Percentiles rank a stretch among this genome's conserved stretches.
Conservation (phyloP, 768 basidiomycete genomes). For the Russula brevipes region DNA sequence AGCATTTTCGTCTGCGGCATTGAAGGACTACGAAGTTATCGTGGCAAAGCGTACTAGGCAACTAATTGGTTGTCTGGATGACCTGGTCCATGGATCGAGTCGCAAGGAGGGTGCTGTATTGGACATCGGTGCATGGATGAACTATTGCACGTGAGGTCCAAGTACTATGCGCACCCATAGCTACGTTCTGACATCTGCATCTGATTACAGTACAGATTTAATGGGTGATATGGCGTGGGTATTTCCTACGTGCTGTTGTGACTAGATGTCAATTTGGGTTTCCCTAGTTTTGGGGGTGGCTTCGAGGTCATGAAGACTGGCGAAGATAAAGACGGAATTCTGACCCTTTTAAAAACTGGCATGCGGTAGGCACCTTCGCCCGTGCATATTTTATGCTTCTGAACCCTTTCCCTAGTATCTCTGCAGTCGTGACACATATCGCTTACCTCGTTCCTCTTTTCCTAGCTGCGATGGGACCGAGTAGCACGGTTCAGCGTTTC, state of each 20-base stretch:
- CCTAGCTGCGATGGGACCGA: neutral
- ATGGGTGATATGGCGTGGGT: slow-evolving; percentile 46
- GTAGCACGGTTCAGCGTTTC: neutral
- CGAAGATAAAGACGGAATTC: slow-evolving; percentile 7
- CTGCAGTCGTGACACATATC: neutral
- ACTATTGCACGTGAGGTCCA: slow-evolving; percentile 35
- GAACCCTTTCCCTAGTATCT: neutral
- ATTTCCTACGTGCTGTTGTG: neutral
- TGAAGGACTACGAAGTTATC: slow-evolving; percentile 41
- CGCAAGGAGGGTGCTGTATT: slow-evolving; percentile 25
- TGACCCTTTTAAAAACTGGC: neutral
- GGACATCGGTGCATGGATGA: slow-evolving; percentile 34
- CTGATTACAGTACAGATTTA: slow-evolving; percentile 44
- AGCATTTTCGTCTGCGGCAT: slow-evolving; percentile 37
- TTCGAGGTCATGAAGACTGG: slow-evolving; percentile 28
- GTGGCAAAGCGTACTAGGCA: slow-evolving; percentile 33
- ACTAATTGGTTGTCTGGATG: slow-evolving; percentile 28
- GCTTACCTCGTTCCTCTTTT: neutral
- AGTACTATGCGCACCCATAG: neutral
- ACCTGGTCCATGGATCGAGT: slow-evolving; percentile 8
- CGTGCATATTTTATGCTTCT: neutral
- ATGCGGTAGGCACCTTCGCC: neutral
- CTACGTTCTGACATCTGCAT: slow-evolving; percentile 1
- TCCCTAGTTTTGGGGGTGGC: slow-evolving; percentile 29
- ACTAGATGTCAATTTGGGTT: neutral